A percentile compares a stretch with the other conserved stretches of the same genome.
Conservation (phyloP, 2,329 filamentous ascomycete species). For the Hymenoscyphus fructigenus region DNA sequence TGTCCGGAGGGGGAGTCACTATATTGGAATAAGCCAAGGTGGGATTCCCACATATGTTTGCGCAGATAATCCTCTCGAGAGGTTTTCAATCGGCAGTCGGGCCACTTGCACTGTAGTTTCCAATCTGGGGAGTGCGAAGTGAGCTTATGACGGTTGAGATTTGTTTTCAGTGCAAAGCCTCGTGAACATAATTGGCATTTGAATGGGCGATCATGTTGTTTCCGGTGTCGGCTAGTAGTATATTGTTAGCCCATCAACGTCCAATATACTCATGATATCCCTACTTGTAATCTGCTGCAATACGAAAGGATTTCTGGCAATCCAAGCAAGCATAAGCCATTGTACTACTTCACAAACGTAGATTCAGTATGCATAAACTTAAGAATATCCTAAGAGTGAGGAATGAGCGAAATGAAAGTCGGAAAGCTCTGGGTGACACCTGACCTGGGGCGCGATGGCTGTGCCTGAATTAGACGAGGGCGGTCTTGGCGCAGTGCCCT, state of each 20-base stretch:
- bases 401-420: too few species aligned
- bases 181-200: neutral
- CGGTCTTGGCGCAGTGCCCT: too few species aligned
- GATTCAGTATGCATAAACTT: too few species aligned
- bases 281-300: neutral
- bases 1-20: too few species aligned
- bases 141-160: neutral
- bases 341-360: neutral
- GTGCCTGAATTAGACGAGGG: too few species aligned
- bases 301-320: neutral
- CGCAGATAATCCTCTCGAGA: neutral
- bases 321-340: neutral
- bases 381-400: too few species aligned
- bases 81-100: neutral
- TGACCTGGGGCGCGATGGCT: too few species aligned
- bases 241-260: neutral
- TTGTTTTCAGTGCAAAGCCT: neutral
- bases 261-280: rapidly evolving
- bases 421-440: too few species aligned
- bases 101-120: neutral
- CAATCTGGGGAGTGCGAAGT: neutral
- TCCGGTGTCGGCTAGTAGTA: neutral
- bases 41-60: neutral
- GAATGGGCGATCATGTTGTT: neutral
- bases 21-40: too few species aligned